Base-by-base conservation (phyloP, 2,329 filamentous ascomycete genomes). In the Chaetomiaceae sp. region DNA sequence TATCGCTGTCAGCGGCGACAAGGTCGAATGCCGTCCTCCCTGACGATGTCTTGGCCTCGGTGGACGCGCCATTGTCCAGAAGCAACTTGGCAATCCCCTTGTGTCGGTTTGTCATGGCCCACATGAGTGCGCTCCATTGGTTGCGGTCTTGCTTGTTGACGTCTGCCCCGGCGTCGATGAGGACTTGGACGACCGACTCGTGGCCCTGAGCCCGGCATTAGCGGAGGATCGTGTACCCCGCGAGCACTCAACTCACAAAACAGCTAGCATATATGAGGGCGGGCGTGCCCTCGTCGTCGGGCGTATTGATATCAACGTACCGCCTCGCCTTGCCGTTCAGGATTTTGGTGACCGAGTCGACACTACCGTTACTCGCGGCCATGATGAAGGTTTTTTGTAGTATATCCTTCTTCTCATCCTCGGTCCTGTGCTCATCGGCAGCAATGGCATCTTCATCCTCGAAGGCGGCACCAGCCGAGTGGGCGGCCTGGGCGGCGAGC, bases 61-160 rank as follows among this genome's bases (percentile, higher is more conserved):
- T 87, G n/a, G 91, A 96, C 18, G 94, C 94, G 14, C 91, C 91
- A 64, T 94, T 89, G 67, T 99, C 92, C 30, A 99, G 80, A 14
- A 99, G 75, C 10, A 90, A 78, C 71, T 97, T 97, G 32, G 92
- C 91, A 61, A 99, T 99, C 43, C 85, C 85, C 72, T 97, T 97
- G 72, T 99, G 94, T 53, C 91, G 78, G 70, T 99, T 99, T 51
- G 94, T 99, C 89, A 97, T 97, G 45, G 94, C 92, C 94, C 94
- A 99, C 91, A 99, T 99, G 56, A 99, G 77, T 13, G 94, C 89
- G 64, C 89, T 97, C 94, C 94, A 99, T 66, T 95, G 87, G 67
- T 97, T 97, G 58, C 86, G 88, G 67, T 99, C 94, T 70, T 97
- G 92, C 64, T 86, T 86, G 72, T 99, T 90, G 48, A 97, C 90